Evolutionary conservation across 371 early-diverging fungal species (phyloP), one percentile per base, ranked within the genome.

Genomic region (Coemansia sp.): DNA sequence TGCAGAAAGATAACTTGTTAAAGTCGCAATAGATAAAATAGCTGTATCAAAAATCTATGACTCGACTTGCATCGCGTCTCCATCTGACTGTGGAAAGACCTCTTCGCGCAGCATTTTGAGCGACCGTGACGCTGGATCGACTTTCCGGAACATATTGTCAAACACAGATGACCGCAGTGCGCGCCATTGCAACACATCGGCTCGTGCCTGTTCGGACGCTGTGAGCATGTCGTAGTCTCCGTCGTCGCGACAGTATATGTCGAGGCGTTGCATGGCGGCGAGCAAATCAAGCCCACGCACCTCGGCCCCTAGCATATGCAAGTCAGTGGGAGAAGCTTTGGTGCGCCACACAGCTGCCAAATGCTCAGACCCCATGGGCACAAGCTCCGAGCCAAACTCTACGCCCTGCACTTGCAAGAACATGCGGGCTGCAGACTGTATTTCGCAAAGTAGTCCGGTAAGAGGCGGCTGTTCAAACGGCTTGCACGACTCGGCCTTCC

Each of bases 401-500:
- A 37, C 53, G 5, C 21, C 13, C 18, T 59, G 64, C 34, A 65
- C 59, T 0, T 45, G 39, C 26, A 76, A 11, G 24, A 76, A 76
- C 29, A 39, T 18, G 2, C 40, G 47, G 0, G 73, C 77, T 4
- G 73, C 74, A 0, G 42, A 59, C 39, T 61, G 68, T 65, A 72
- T 64, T 56, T 72, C 77, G n/a, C 16, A 61, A 0, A 65, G 50
- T 1, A 76, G 57, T 13, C 26, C 72, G 4, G 6, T 37, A 3
- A 55, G 37, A 52, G 68, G 48, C 3, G 56, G 52, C 37, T 24
- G 27, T 37, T 71, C 77, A 42, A 76, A 71, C 22, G 79, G 71
- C 50, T 59, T 55, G 67, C 79, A 78, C 34, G 68, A 71, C 39
- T 61, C 66, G 51, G 77, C 60, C 45, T 78, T 78, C 79, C 79